Evolutionary conservation across 2,329 filamentous ascomycete genomes (phyloP).

Genomic region (Colletotrichum lupini): DNA sequence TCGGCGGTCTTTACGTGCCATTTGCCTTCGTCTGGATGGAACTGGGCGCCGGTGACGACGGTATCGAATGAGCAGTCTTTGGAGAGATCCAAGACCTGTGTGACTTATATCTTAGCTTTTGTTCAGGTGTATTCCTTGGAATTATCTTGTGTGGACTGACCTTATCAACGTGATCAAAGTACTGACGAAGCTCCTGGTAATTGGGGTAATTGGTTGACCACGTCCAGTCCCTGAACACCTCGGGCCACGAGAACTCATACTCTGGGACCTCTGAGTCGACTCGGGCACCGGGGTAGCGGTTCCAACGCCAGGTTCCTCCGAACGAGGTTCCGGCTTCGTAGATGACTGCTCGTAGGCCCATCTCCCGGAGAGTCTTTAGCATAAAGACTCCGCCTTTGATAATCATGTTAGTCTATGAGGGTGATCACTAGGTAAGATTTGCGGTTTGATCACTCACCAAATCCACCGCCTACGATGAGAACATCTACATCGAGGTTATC

Average conservation of each 20-base stretch:
- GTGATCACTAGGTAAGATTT: neutral
- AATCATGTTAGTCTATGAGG: neutral
- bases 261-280: constrained; percentile 65
- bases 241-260: constrained; percentile 65
- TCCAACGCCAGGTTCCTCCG: constrained; percentile 68
- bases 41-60: constrained; percentile 62
- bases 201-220: constrained; percentile 65
- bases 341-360: constrained; percentile 58
- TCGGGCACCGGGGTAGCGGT: constrained; percentile 64
- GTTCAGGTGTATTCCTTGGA: too few relatives aligned
- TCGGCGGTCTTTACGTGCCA: constrained; percentile 63
- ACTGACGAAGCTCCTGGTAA: constrained; percentile 62
- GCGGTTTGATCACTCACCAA: constrained; percentile 35
- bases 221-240: constrained; percentile 65
- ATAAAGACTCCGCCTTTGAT: constrained; percentile 54
- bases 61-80: constrained; percentile 69
- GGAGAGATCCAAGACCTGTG: constrained; percentile 58
- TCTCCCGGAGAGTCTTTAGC: constrained; percentile 62
- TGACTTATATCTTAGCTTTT: neutral
- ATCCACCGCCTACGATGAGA: constrained; percentile 58
- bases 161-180: constrained; percentile 70
- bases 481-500: constrained; percentile 56
- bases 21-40: constrained; percentile 56
- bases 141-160: neutral
- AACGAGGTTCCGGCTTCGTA: constrained; percentile 63